Evolutionary conservation across 148 eudicot genomes (phyloP).

Genomic region (Limonium bicolor): DNA sequence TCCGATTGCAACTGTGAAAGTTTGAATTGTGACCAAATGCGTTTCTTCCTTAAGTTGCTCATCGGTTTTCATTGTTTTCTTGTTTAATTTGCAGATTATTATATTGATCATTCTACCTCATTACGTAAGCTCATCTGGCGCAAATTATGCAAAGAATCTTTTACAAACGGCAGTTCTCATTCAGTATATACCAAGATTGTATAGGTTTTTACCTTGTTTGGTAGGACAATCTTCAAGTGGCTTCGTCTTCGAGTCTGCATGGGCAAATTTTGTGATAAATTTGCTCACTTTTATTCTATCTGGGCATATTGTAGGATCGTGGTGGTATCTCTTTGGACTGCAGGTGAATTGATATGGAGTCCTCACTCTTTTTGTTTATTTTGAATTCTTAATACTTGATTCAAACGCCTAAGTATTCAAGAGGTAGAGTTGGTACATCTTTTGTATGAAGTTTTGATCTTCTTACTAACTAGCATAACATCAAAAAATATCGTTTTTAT

Average conservation of each 20-base stretch:
- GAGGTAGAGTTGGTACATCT: too few relatives aligned
- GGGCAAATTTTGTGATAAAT: slow-evolving; percentile 70
- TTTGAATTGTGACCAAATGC: too few relatives aligned
- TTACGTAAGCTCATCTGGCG: slow-evolving; percentile 29
- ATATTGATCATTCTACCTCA: slow-evolving; percentile 32
- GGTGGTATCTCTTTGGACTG: slow-evolving; percentile 79
- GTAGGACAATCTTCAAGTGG: slow-evolving; percentile 54
- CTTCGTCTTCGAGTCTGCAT: slow-evolving; percentile 66
- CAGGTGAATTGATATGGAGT: slow-evolving; percentile 26
- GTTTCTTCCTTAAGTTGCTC: too few relatives aligned
- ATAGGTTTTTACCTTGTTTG: slow-evolving; percentile 47
- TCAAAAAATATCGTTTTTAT: too few relatives aligned
- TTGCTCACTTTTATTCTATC: slow-evolving; percentile 60
- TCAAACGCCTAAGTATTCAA: too few relatives aligned
- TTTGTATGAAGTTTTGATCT: too few relatives aligned
- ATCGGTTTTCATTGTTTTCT: too few relatives aligned
- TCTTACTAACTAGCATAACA: too few relatives aligned
- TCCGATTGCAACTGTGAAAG: too few relatives aligned
- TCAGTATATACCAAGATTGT: slow-evolving; percentile 61
- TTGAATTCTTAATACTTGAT: too few relatives aligned
- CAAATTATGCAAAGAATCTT: slow-evolving; percentile 55
- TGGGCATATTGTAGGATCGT: slow-evolving; percentile 73
- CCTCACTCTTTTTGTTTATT: slow-evolving; percentile 3
- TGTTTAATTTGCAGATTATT: slow-evolving; percentile 40
- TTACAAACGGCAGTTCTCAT: slow-evolving; percentile 53